Percentiles rank a stretch among this genome's conserved stretches.
These are phyloP conservation scores for Paraphoma sp. DNA, from an alignment of 2,329 filamentous ascomycete species.

Conservation along the genomic window DNA sequence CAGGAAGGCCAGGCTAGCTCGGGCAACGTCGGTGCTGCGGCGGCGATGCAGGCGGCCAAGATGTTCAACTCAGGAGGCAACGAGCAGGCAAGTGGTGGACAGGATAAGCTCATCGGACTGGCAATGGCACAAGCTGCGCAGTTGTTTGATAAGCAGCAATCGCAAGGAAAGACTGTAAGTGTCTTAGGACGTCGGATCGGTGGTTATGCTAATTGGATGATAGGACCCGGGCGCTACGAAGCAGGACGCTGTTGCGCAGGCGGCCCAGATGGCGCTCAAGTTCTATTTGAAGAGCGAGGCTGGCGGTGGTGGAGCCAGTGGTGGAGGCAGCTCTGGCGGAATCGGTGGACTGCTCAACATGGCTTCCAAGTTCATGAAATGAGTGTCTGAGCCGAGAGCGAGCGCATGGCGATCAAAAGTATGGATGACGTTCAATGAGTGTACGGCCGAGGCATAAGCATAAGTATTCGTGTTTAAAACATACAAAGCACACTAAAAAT, in stretches of 20 bases:
- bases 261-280: slow-evolving; percentile 86
- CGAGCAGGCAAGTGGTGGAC: slow-evolving; percentile 56
- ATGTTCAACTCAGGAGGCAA: slow-evolving; percentile 69
- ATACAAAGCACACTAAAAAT: too few relatives aligned
- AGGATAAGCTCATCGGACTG: slow-evolving; percentile 82
- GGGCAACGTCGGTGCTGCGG: slow-evolving; percentile 65
- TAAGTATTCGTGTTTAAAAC: too few relatives aligned
- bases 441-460: neutral
- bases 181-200: slow-evolving; percentile 19
- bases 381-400: slow-evolving; percentile 7
- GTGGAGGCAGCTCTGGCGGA: slow-evolving; percentile 51
- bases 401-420: neutral
- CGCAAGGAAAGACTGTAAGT: slow-evolving; percentile 62
- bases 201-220: slow-evolving; percentile 49
- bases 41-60: slow-evolving; percentile 80
- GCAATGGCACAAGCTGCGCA: slow-evolving; percentile 89
- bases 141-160: slow-evolving; percentile 69
- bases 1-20: slow-evolving; percentile 48
- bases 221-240: slow-evolving; percentile 68
- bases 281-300: slow-evolving; percentile 84
- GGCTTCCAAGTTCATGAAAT: slow-evolving; percentile 67
- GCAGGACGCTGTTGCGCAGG: slow-evolving; percentile 78
- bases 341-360: slow-evolving; percentile 62
- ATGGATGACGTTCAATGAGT: neutral
- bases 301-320: slow-evolving; percentile 50